Evolutionary conservation across 345 rosid species (phyloP).

Genomic region (Citrus trifoliata): DNA sequence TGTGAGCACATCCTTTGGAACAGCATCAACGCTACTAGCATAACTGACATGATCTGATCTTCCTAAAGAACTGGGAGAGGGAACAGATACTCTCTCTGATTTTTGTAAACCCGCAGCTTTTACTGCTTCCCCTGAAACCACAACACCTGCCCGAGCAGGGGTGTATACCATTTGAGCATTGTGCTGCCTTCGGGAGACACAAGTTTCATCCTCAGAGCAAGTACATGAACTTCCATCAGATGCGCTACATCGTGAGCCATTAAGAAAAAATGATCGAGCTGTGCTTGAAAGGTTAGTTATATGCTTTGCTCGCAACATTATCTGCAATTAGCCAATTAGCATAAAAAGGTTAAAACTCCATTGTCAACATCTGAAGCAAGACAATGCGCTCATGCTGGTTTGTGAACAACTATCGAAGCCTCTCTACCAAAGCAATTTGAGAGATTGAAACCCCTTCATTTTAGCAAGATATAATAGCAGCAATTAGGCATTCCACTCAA

Average conservation of each 20-base stretch:
- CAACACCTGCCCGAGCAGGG: slow-evolving; percentile 32
- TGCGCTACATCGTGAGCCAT: slow-evolving; percentile 58
- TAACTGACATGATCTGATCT: slow-evolving; percentile 48
- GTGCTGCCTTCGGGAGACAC: slow-evolving; percentile 56
- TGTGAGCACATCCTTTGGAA: slow-evolving; percentile 33
- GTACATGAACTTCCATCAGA: slow-evolving; percentile 73
- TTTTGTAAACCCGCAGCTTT: slow-evolving; percentile 38
- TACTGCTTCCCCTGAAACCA: slow-evolving; percentile 31
- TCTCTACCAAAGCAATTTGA: no score
- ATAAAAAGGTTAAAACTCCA: neutral
- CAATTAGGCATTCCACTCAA: neutral
- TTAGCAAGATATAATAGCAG: neutral
- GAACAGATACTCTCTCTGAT: slow-evolving; percentile 32
- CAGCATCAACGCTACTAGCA: slow-evolving; percentile 38
- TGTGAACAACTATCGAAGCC: no score
- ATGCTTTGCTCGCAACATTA: slow-evolving; percentile 76
- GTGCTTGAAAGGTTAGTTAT: slow-evolving; percentile 63
- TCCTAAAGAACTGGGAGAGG: slow-evolving; percentile 32
- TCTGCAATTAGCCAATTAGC: slow-evolving; percentile 24
- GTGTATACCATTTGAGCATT: slow-evolving; percentile 39
- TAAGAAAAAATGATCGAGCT: slow-evolving; percentile 64
- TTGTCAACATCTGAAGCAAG: neutral
- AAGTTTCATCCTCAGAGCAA: slow-evolving; percentile 73
- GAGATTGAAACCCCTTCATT: no score
- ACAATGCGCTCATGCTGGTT: neutral